These are phyloP conservation scores for Metarhizium humberi DNA, from an alignment of 2,329 filamentous ascomycete species.

Conservation along the genomic window DNA sequence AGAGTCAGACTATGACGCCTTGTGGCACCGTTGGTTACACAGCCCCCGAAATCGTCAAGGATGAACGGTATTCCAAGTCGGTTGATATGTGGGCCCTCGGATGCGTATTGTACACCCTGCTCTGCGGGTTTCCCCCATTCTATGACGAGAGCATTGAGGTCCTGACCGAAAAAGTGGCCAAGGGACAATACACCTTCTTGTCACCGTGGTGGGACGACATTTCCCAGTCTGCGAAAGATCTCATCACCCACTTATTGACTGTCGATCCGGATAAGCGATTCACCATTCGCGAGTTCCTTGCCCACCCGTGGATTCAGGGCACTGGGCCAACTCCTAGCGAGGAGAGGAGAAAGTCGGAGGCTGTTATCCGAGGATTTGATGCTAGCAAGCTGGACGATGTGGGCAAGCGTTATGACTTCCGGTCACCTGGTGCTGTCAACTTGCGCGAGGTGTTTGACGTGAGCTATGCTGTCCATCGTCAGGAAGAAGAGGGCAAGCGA, in stretches of 20 bases:
- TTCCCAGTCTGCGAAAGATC: slow-evolving; percentile 84
- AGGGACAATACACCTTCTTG: slow-evolving; percentile 93
- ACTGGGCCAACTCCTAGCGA: slow-evolving; percentile 48
- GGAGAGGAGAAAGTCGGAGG: slow-evolving; percentile 45
- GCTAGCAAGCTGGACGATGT: slow-evolving; percentile 41
- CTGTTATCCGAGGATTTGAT: slow-evolving; percentile 45
- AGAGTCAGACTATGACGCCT: slow-evolving; percentile 97
- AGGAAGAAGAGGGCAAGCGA: slow-evolving; percentile 91
- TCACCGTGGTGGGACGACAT: slow-evolving; percentile 99
- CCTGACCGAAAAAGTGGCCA: slow-evolving; percentile 93
- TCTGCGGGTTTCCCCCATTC: slow-evolving; percentile 96
- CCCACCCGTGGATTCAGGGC: slow-evolving; percentile 85
- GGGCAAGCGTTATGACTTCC: slow-evolving; percentile 78
- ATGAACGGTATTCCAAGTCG: slow-evolving; percentile 96
- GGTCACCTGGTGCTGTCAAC: slow-evolving; percentile 90
- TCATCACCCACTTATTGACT: slow-evolving; percentile 86
- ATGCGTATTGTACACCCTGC: slow-evolving; percentile 90
- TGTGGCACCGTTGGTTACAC: slow-evolving; percentile 98
- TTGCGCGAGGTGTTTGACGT: slow-evolving; percentile 96
- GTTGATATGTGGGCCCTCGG: slow-evolving; percentile 99
- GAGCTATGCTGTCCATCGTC: slow-evolving; percentile 91
- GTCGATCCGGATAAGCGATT: slow-evolving; percentile 94
- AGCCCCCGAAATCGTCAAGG: slow-evolving; percentile 96
- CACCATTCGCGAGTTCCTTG: slow-evolving; percentile 84
- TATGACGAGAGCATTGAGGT: slow-evolving; percentile 98